Conservation (phyloP, 345 rosid genomes). For the Eucalyptus pauciflora region DNA sequence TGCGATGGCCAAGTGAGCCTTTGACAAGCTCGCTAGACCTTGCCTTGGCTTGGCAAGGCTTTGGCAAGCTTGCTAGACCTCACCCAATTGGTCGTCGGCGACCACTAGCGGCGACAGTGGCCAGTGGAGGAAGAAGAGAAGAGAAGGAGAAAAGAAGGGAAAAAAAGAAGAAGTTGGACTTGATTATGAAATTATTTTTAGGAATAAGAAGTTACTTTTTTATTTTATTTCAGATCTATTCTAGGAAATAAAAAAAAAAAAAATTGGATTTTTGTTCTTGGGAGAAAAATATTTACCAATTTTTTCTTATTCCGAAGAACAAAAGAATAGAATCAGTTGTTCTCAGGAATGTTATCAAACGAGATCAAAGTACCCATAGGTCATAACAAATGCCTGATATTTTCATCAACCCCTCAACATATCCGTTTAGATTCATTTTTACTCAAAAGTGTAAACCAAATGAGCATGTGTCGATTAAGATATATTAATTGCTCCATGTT, state of each 20-base stretch:
- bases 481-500: not conserved
- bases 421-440: not conserved
- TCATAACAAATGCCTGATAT: not conserved
- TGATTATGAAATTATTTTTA: no score
- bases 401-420: not conserved
- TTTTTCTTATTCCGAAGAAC: rapidly evolving
- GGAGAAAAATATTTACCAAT: no score
- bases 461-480: not conserved
- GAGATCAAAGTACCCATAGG: not conserved
- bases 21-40: rapidly evolving
- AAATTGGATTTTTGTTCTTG: rapidly evolving
- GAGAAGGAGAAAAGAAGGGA: rapidly evolving
- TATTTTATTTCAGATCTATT: rapidly evolving
- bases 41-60: no score
- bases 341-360: rapidly evolving
- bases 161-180: no score
- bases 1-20: no score
- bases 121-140: no score
- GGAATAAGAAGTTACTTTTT: no score
- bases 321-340: rapidly evolving
- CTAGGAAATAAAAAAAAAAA: rapidly evolving
- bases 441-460: no score
- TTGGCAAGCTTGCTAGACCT: rapidly evolving
- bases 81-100: rapidly evolving
- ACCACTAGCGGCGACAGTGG: rapidly evolving